phyloP scores from a whole-genome alignment of 257 asterid genomes.

The Solanum bulbocastanum region DNA sequence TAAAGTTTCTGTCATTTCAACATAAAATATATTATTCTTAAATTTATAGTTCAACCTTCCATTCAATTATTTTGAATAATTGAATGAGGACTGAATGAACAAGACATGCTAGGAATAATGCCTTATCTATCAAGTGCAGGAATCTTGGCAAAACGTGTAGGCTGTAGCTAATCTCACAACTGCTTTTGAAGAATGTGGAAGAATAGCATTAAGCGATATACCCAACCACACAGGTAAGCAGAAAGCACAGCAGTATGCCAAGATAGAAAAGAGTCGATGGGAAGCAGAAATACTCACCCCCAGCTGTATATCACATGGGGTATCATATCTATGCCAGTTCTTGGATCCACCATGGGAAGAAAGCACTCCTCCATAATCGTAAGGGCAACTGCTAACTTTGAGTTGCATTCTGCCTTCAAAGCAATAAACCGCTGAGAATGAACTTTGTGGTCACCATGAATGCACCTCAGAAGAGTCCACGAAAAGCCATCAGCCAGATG shows the following conservation, averaged over 20 bases:
- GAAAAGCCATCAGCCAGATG: slow-evolving; percentile 53
- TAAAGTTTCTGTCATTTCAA: neutral
- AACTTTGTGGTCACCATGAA: slow-evolving; percentile 66
- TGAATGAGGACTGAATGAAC: neutral
- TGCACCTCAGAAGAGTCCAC: slow-evolving; percentile 84
- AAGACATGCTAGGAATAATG: neutral
- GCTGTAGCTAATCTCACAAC: neutral
- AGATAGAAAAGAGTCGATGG: neutral
- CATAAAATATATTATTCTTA: neutral
- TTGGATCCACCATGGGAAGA: slow-evolving; percentile 91
- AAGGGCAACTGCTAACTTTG: slow-evolving; percentile 93
- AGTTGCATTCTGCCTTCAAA: slow-evolving; percentile 85
- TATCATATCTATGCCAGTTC: slow-evolving; percentile 95
- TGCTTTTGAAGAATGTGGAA: neutral
- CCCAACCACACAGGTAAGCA: neutral
- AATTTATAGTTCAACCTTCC: neutral
- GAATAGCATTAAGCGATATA: neutral
- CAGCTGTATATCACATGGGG: slow-evolving; percentile 94
- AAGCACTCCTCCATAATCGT: slow-evolving; percentile 97
- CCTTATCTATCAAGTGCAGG: neutral
- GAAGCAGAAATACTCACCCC: slow-evolving; percentile 53
- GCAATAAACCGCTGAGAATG: slow-evolving; percentile 54
- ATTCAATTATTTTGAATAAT: neutral
- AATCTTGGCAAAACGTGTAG: neutral
- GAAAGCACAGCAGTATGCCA: neutral